Conservation (phyloP, 495 filamentous ascomycete species). For the Penicillium parvum region DNA sequence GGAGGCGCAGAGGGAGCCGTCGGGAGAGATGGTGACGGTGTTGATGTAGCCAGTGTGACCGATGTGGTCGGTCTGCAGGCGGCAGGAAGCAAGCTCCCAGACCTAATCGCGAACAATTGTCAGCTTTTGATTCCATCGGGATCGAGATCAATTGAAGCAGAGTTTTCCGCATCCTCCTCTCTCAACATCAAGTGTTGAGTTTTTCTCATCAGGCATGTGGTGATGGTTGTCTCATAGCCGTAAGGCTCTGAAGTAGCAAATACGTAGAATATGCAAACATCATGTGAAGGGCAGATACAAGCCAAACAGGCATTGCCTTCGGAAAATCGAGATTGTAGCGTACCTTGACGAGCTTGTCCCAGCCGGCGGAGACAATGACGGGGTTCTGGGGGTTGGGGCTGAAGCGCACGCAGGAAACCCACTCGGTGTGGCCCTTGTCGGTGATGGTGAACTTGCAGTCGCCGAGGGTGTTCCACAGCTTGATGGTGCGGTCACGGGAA, state of each 20-base stretch:
- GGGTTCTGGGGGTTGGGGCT: conserved; percentile 99
- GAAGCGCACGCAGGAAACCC: conserved; percentile 99
- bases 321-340: conserved; percentile 32
- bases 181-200: conserved; percentile 19
- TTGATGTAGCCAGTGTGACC: conserved; percentile 99
- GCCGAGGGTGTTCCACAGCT: conserved; percentile 99
- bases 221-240: conserved; percentile 96
- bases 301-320: neutral
- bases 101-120: conserved; percentile 56
- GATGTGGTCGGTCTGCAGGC: conserved; percentile 99
- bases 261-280: conserved; percentile 94
- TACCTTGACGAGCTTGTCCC: conserved; percentile 99
- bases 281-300: conserved; percentile 50
- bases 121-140: conserved; percentile 16
- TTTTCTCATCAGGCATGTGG: conserved; percentile 74
- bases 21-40: conserved; percentile 99
- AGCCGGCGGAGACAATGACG: conserved; percentile 96
- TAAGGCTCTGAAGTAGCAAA: conserved; percentile 99
- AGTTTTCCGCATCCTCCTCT: conserved; percentile 15
- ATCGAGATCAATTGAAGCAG: conserved; percentile 10
- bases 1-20: conserved; percentile 98
- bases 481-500: conserved; percentile 96
- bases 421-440: conserved; percentile 99
- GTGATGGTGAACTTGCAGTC: conserved; percentile 99
- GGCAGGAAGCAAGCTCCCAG: conserved; percentile 98